Evolutionary conservation across 495 filamentous ascomycete species (phyloP).

Genomic region (Lepraria neglecta): DNA sequence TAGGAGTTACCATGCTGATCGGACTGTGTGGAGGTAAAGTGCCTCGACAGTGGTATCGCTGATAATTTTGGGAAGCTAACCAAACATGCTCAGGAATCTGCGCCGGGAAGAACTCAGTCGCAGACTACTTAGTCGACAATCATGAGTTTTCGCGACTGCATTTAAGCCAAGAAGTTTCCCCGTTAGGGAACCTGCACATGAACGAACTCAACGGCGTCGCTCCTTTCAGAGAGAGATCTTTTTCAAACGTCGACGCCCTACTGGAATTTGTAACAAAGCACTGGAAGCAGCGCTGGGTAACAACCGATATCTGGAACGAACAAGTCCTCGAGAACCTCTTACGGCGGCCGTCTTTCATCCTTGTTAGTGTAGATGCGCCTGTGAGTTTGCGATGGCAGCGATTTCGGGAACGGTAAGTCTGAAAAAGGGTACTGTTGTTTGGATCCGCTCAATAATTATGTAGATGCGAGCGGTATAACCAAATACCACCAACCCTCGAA

Average conservation of each 20-base stretch:
- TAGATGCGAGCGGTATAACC: slow-evolving; percentile 19
- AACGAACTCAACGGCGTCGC: slow-evolving; percentile 4
- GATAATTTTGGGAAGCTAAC: slow-evolving; percentile 17
- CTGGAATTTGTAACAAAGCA: slow-evolving; percentile 77
- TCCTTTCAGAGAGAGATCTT: slow-evolving; percentile 33
- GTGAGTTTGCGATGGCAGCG: slow-evolving; percentile 75
- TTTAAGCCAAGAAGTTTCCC: slow-evolving; percentile 19
- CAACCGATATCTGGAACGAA: slow-evolving; percentile 68
- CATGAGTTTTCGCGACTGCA: slow-evolving; percentile 64
- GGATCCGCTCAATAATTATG: not conserved
- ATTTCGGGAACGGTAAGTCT: slow-evolving; percentile 48
- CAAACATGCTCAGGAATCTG: slow-evolving; percentile 60
- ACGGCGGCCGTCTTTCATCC: slow-evolving; percentile 82
- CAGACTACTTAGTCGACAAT: slow-evolving; percentile 69
- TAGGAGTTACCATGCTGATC: slow-evolving; percentile 62
- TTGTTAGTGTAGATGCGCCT: slow-evolving; percentile 87
- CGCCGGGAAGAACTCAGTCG: slow-evolving; percentile 81
- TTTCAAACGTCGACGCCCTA: slow-evolving; percentile 54
- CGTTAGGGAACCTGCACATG: slow-evolving; percentile 17
- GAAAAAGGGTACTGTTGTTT: not conserved
- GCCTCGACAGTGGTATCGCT: not conserved
- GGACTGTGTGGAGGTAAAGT: slow-evolving; percentile 79
- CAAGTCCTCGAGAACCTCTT: slow-evolving; percentile 61
- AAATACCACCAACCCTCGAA: slow-evolving; percentile 55
- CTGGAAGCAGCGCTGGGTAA: slow-evolving; percentile 80